Evolutionary conservation across 768 basidiomycete species (phyloP).

Genomic region (Tylopilus plumbeoviolaceoides): DNA sequence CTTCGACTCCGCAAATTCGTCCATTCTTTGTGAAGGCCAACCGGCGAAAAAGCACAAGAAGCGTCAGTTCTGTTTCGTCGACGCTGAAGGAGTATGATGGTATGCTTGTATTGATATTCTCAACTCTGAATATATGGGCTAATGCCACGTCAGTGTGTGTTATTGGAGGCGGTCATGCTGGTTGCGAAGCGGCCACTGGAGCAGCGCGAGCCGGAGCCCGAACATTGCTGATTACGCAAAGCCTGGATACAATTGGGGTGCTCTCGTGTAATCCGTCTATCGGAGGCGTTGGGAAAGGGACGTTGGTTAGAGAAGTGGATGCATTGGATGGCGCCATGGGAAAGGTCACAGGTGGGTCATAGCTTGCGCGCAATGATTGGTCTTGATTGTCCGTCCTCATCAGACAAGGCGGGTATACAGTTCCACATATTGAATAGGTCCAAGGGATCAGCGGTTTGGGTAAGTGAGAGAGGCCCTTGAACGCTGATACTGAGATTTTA

Average conservation of each 20-base stretch:
- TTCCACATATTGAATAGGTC: conserved; percentile 84
- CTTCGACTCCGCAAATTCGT: neutral
- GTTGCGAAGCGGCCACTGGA: conserved; percentile 87
- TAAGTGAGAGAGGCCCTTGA: conserved; percentile 34
- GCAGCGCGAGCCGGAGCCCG: conserved; percentile 79
- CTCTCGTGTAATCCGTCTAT: conserved; percentile 92
- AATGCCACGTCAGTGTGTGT: conserved; percentile 61
- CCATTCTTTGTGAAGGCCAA: neutral
- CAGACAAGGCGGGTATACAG: conserved; percentile 86
- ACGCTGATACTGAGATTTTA: neutral
- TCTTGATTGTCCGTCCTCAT: neutral
- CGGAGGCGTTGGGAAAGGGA: conserved; percentile 90
- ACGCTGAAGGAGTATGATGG: conserved; percentile 23
- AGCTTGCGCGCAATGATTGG: neutral
- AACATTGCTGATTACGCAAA: conserved; percentile 80
- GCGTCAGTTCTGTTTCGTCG: neutral
- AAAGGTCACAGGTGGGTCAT: conserved; percentile 61
- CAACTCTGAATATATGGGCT: conserved; percentile 19
- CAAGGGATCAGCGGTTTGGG: conserved; percentile 89
- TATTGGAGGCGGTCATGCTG: conserved; percentile 91
- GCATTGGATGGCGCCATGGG: conserved; percentile 88
- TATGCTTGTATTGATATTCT: conserved; percentile 4
- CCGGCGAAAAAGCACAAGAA: neutral
- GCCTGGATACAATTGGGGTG: conserved; percentile 73
- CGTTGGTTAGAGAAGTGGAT: conserved; percentile 86